A percentile compares a stretch with the other conserved stretches of the same genome.
Evolutionary conservation across 306 rosid genomes (phyloP).

Genomic region (Geum urbanum): DNA sequence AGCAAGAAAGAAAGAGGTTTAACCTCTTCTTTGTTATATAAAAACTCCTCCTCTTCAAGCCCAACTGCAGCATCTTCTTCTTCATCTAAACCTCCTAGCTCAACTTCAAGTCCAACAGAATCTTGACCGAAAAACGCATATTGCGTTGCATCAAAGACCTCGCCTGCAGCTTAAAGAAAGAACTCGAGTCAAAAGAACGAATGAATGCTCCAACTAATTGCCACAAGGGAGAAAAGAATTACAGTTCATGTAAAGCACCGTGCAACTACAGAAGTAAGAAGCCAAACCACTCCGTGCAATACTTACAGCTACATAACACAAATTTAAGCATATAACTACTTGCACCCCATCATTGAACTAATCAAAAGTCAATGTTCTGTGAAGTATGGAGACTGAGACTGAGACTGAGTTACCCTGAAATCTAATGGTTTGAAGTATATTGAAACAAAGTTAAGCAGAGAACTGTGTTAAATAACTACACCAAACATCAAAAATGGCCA

Average conservation of each 20-base stretch:
- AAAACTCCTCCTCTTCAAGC: conserved; percentile 82
- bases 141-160: conserved; percentile 81
- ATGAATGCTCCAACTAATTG: neutral
- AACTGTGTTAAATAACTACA: neutral
- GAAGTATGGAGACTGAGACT: conserved; percentile 1
- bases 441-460: neutral
- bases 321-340: neutral
- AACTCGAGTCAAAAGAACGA: neutral
- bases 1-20: neutral
- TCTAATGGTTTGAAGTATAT: neutral
- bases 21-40: conserved; percentile 61
- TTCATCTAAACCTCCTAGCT: conserved; percentile 82
- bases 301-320: neutral
- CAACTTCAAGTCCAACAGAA: conserved; percentile 58
- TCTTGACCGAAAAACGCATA: conserved; percentile 85
- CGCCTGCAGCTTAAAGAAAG: conserved; percentile 36
- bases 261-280: neutral
- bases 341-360: neutral
- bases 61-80: conserved; percentile 41
- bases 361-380: neutral
- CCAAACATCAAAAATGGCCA: neutral
- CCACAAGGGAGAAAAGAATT: neutral
- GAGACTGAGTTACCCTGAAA: neutral
- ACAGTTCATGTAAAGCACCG: conserved; percentile 1
- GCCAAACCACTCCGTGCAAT: neutral